Evolutionary conservation across 805 yeast genomes (phyloP).

Genomic region (Peterozyma toletana): DNA sequence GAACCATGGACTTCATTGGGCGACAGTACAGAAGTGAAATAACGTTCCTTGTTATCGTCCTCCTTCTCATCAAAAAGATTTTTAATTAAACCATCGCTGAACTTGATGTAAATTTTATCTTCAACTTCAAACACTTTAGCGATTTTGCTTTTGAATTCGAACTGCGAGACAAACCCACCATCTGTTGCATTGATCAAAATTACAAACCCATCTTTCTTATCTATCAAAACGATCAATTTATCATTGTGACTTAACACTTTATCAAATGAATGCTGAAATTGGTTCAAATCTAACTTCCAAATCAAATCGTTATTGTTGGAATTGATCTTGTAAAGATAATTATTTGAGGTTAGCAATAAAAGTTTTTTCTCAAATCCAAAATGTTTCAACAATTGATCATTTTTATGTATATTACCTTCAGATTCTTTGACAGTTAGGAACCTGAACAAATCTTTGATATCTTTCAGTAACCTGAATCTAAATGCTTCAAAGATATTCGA

Average conservation of each 20-base stretch:
- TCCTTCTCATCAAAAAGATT: background rate
- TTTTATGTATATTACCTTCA: constrained; percentile 11
- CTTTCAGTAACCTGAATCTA: constrained; percentile 22
- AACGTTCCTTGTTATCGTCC: background rate
- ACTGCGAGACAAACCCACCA: no score
- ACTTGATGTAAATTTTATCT: no score
- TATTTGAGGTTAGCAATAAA: constrained; percentile 30
- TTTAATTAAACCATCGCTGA: no score
- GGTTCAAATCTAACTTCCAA: no score
- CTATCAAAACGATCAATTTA: no score
- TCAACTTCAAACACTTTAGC: no score
- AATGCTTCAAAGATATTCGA: constrained; percentile 22
- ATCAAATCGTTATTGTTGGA: no score
- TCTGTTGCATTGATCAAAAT: no score
- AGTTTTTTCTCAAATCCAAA: background rate
- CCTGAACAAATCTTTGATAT: constrained; percentile 11
- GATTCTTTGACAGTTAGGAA: constrained; percentile 4
- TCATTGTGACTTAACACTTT: no score
- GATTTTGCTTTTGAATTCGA: no score
- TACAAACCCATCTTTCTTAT: no score
- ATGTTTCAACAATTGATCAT: constrained; percentile 6
- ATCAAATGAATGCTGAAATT: no score
- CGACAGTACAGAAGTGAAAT: background rate
- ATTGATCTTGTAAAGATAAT: constrained; percentile 23
- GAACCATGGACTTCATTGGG: constrained; percentile 1